A percentile compares a stretch with the other conserved stretches of the same genome.
These are phyloP conservation scores for Ustilago nuda DNA, from an alignment of 1,284 basidiomycete genomes.

Conservation along the genomic window DNA sequence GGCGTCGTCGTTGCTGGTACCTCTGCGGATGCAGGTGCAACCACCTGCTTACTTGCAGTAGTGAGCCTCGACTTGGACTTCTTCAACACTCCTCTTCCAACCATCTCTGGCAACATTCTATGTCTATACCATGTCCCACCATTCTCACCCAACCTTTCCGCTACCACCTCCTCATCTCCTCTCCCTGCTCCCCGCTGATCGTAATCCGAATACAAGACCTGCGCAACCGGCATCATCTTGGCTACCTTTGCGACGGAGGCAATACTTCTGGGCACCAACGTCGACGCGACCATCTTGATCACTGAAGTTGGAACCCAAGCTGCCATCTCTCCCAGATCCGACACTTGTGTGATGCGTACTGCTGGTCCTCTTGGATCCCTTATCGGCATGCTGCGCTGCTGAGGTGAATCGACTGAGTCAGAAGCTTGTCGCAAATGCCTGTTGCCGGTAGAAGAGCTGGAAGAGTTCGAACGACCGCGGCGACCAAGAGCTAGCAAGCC, in stretches of 20 bases:
- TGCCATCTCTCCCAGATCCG: slow-evolving; percentile 59
- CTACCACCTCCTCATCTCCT: background rate
- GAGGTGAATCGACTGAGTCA: slow-evolving; percentile 1
- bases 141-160: slow-evolving; percentile 24
- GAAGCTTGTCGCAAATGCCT: slow-evolving; percentile 18
- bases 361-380: slow-evolving; percentile 43
- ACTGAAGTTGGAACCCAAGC: slow-evolving; percentile 61
- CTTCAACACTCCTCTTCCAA: slow-evolving; percentile 33
- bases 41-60: background rate
- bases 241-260: slow-evolving; percentile 56
- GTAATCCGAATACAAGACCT: slow-evolving; percentile 31
- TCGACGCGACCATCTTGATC: slow-evolving; percentile 61
- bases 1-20: background rate
- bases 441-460: slow-evolving; percentile 23
- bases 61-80: slow-evolving; percentile 5
- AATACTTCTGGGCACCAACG: slow-evolving; percentile 58
- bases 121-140: slow-evolving; percentile 42
- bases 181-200: background rate
- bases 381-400: slow-evolving; percentile 5
- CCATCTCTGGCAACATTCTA: slow-evolving; percentile 40
- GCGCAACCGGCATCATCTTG: slow-evolving; percentile 45
- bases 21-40: background rate
- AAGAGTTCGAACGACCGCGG: slow-evolving; percentile 27
- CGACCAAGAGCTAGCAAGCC: slow-evolving; percentile 36
- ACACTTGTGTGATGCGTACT: slow-evolving; percentile 57